A percentile compares a stretch with the other conserved stretches of the same genome.
Evolutionary conservation across 495 filamentous ascomycete genomes (phyloP).

Genomic region (Oidiodendron maius): DNA sequence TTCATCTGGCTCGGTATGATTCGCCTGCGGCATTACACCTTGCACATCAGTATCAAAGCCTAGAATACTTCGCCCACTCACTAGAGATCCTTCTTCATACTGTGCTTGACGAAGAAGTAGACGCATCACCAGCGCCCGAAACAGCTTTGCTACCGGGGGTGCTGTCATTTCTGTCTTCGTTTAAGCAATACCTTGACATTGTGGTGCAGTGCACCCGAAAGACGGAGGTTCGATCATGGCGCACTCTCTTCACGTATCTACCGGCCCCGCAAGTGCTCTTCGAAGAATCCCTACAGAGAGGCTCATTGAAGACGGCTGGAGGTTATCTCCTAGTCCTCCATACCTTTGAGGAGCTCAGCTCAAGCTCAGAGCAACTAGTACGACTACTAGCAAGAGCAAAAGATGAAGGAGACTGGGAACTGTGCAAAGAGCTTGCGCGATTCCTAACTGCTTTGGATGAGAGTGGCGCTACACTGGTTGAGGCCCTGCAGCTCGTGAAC

Average conservation of each 20-base stretch:
- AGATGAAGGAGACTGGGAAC: conserved; percentile 85
- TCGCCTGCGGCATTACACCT: conserved; percentile 68
- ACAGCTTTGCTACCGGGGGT: conserved; percentile 79
- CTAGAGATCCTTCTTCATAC: conserved; percentile 90
- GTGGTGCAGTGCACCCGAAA: conserved; percentile 97
- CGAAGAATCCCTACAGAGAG: conserved; percentile 78
- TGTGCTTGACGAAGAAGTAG: conserved; percentile 91
- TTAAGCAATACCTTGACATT: conserved; percentile 86
- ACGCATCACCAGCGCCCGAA: conserved; percentile 60
- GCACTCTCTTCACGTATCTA: conserved; percentile 82
- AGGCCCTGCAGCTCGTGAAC: conserved; percentile 70
- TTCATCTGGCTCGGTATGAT: conserved; percentile 65
- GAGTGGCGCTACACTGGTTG: conserved; percentile 72
- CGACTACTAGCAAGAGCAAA: conserved; percentile 77
- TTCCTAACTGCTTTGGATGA: conserved; percentile 92
- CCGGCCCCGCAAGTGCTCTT: conserved; percentile 88
- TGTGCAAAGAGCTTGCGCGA: conserved; percentile 89
- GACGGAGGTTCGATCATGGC: conserved; percentile 93
- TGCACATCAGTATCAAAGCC: conserved; percentile 73
- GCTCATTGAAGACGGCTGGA: conserved; percentile 88
- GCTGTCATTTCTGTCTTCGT: conserved; percentile 82
- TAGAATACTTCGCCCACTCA: conserved; percentile 88
- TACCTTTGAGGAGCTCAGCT: conserved; percentile 80
- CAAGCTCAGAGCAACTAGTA: conserved; percentile 73
- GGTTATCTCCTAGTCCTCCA: conserved; percentile 96